Percentiles rank a stretch among this genome's conserved stretches.
These are phyloP conservation scores for Polygonum maritimum DNA, from an alignment of 148 eudicot genomes.

Conservation along the genomic window DNA sequence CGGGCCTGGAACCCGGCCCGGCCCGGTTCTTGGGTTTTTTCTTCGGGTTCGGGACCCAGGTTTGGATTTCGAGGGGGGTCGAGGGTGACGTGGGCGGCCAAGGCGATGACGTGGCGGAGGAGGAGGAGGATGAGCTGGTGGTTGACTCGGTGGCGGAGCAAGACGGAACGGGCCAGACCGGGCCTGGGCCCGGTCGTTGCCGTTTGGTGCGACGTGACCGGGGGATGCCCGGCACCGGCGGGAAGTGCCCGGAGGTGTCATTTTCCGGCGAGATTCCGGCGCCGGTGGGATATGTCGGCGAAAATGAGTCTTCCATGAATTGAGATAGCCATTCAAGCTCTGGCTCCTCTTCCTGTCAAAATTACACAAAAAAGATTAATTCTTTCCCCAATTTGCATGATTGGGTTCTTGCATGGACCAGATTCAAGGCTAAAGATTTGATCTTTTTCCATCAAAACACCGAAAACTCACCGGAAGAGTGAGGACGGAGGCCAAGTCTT, in stretches of 20 bases:
- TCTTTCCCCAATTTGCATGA: neutral
- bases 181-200: neutral
- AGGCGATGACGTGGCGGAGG: slow-evolving; percentile 3
- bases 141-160: neutral
- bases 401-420: neutral
- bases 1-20: neutral
- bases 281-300: neutral
- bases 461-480: neutral
- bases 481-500: neutral
- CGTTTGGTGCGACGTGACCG: neutral
- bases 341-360: neutral
- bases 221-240: neutral
- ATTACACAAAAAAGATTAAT: neutral
- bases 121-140: neutral
- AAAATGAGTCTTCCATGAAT: neutral
- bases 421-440: neutral
- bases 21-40: neutral
- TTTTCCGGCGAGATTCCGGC: neutral
- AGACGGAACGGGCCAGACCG: neutral
- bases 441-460: neutral
- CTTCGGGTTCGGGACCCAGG: neutral
- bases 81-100: slow-evolving; percentile 6
- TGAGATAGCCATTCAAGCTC: neutral
- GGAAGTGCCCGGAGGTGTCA: neutral
- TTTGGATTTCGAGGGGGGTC: neutral